phyloP scores from a whole-genome alignment of 257 asterid genomes.

The Rhazya stricta region DNA sequence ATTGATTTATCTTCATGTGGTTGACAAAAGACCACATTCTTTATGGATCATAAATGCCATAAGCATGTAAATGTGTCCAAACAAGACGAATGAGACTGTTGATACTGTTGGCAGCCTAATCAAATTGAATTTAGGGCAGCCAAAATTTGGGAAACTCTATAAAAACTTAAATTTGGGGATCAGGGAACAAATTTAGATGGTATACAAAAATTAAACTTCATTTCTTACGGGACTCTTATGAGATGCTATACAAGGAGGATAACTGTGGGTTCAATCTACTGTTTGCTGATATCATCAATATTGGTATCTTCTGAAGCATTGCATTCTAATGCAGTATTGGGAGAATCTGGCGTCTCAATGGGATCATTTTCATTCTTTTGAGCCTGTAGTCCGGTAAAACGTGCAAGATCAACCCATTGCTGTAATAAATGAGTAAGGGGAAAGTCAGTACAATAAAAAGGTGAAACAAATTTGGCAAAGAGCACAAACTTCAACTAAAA shows the following conservation, averaged over 20 bases:
- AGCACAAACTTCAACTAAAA: background rate
- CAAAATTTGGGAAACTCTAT: background rate
- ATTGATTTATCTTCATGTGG: too few relatives aligned
- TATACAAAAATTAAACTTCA: conserved; percentile 5
- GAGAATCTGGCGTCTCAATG: conserved; percentile 35
- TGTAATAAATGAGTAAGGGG: conserved; percentile 32
- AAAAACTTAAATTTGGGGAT: background rate
- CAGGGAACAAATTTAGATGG: conserved; percentile 3
- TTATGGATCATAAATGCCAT: background rate
- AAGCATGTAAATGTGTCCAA: background rate
- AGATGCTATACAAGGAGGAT: conserved; percentile 16
- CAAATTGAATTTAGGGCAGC: background rate
- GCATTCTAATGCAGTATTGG: conserved; percentile 47
- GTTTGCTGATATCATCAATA: conserved; percentile 50
- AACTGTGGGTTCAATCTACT: conserved; percentile 28
- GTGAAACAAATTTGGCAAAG: conserved; percentile 2
- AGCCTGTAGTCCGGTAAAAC: conserved; percentile 76
- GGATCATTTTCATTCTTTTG: conserved; percentile 41
- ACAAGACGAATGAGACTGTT: background rate
- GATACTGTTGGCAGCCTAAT: background rate
- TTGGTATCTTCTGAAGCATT: conserved; percentile 43
- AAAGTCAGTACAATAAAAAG: conserved; percentile 20
- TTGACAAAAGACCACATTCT: background rate
- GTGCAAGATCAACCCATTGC: conserved; percentile 98
- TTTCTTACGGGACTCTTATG: conserved; percentile 20